Evolutionary conservation across 2,329 filamentous ascomycete genomes (phyloP).

Genomic region (Pestalotiopsis sp.): DNA sequence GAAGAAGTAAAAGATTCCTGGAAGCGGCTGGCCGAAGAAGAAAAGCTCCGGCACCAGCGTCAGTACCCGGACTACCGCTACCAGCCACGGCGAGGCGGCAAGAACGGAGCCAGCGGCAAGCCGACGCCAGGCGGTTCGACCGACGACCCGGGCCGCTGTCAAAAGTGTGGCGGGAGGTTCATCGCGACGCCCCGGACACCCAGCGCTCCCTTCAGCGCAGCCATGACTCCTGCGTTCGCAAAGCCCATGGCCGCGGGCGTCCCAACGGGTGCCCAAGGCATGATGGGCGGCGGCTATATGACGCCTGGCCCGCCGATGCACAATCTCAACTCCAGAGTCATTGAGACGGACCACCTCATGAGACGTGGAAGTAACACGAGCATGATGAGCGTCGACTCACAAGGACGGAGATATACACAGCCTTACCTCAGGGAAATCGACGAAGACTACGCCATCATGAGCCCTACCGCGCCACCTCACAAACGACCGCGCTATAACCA

Average conservation of each 20-base stretch:
- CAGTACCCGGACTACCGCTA: conserved; percentile 95
- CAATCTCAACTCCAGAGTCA: conserved; percentile 25
- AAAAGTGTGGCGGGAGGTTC: conserved; percentile 71
- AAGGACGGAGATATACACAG: conserved; percentile 63
- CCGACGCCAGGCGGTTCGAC: conserved; percentile 21
- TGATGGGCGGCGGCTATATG: background rate
- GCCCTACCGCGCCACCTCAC: conserved; percentile 25
- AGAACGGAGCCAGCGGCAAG: conserved; percentile 18
- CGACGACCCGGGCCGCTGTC: conserved; percentile 61
- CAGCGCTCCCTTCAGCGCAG: conserved; percentile 45
- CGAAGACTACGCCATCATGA: conserved; percentile 37
- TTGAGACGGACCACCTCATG: conserved; percentile 28
- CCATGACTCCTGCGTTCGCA: conserved; percentile 28
- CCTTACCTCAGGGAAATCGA: conserved; percentile 40
- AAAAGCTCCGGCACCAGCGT: conserved; percentile 84
- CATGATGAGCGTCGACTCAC: conserved; percentile 51
- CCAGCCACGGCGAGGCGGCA: conserved; percentile 72
- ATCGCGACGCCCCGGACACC: conserved; percentile 65
- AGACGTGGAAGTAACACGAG: conserved; percentile 30
- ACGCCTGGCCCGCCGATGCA: conserved; percentile 21
- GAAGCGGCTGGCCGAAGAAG: conserved; percentile 89
- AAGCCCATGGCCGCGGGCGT: conserved; percentile 9
- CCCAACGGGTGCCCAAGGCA: background rate
- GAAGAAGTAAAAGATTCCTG: conserved; percentile 79
- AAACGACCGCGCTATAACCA: conserved; percentile 34